Conservation (phyloP, 306 rosid genomes). For the Lathyrus oleraceus region DNA sequence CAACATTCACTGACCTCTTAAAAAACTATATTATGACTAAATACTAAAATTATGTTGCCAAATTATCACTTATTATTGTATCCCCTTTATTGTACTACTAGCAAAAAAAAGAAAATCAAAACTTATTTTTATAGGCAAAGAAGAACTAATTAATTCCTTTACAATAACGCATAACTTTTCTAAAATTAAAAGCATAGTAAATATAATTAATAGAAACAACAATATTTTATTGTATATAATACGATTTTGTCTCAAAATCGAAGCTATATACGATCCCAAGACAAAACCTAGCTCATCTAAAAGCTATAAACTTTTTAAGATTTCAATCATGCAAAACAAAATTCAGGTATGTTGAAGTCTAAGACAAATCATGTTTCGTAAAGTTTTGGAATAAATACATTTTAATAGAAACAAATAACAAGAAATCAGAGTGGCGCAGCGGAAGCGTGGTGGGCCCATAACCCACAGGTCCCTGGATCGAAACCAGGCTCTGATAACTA, state of each 20-base stretch:
- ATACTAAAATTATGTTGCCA: no score
- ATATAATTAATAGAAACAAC: not conserved
- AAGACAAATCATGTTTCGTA: not conserved
- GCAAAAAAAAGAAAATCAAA: no score
- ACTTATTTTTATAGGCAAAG: no score
- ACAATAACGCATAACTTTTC: not conserved
- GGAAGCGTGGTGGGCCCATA: not conserved
- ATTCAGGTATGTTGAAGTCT: not conserved
- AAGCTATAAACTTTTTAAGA: not conserved
- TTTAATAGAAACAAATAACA: no score
- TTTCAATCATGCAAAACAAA: not conserved
- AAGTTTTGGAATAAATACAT: no score
- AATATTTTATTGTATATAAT: not conserved
- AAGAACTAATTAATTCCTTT: no score
- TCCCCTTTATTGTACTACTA: no score
- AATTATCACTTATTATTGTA: no score
- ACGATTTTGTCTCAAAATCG: not conserved
- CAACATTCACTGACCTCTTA: no score
- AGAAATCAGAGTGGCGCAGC: not conserved
- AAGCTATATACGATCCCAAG: not conserved
- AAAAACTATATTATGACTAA: no score
- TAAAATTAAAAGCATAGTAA: not conserved
- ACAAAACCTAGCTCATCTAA: not conserved
- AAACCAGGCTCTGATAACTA: not conserved
- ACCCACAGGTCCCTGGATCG: not conserved